These are phyloP conservation scores for Halocafeteria seosinensis DNA, from an alignment of 108 stramenopile species.

Conservation along the genomic window DNA sequence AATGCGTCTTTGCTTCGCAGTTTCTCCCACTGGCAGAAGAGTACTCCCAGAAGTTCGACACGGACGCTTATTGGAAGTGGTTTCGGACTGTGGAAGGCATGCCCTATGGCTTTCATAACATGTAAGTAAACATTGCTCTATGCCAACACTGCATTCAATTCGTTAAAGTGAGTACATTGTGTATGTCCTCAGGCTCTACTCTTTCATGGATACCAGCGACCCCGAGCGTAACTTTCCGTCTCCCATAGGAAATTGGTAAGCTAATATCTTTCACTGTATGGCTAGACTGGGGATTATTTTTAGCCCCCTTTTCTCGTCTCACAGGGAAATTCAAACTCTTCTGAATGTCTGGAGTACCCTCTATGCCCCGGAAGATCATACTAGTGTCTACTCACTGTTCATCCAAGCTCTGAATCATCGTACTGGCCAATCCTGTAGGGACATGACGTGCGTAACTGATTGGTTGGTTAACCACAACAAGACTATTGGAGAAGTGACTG, in stretches of 20 bases:
- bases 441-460: not conserved
- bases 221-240: not conserved
- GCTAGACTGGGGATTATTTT: too few relatives aligned
- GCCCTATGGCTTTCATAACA: not conserved
- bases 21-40: not conserved
- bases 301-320: too few relatives aligned
- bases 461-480: not conserved
- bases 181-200: not conserved
- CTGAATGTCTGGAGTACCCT: too few relatives aligned
- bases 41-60: not conserved
- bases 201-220: not conserved
- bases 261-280: too few relatives aligned
- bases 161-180: too few relatives aligned
- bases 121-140: too few relatives aligned
- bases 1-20: too few relatives aligned
- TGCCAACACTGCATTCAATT: too few relatives aligned
- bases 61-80: not conserved
- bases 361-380: too few relatives aligned
- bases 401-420: not conserved
- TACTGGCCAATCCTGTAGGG: not conserved
- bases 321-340: too few relatives aligned
- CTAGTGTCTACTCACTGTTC: not conserved
- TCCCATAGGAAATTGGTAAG: too few relatives aligned
- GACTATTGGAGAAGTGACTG: not conserved
- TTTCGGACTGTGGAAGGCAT: not conserved